Conservation (phyloP, 257 asterid genomes). For the Marsdenia floribunda region DNA sequence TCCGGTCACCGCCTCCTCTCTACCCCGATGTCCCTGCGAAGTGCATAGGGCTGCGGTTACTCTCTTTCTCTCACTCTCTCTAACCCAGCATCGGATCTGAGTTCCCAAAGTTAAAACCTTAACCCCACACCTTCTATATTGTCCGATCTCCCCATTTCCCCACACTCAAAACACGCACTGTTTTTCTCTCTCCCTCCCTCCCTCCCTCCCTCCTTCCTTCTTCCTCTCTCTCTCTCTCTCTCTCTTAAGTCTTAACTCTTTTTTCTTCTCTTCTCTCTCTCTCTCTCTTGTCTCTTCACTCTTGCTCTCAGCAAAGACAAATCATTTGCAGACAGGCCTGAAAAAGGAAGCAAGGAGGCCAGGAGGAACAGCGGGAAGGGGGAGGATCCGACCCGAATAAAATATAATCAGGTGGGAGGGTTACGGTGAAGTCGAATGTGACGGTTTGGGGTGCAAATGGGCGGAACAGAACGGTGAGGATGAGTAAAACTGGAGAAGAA, state of each 20-base stretch:
- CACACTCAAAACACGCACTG: conserved; percentile 17
- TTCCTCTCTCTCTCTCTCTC: background rate
- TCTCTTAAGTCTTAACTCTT: no score
- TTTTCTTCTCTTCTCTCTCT: no score
- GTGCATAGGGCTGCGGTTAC: conserved; percentile 14
- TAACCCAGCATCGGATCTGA: conserved; percentile 61
- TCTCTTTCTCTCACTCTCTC: conserved; percentile 11
- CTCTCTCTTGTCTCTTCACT: background rate
- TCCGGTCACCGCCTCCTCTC: background rate
- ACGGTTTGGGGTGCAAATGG: conserved; percentile 33
- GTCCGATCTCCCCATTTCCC: conserved; percentile 57
- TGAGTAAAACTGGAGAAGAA: conserved; percentile 59
- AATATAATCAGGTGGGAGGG: conserved; percentile 23
- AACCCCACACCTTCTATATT: conserved; percentile 30
- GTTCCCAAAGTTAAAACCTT: conserved; percentile 37
- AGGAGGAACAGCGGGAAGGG: conserved; percentile 6
- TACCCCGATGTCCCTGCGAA: background rate
- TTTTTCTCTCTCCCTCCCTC: conserved; percentile 10
- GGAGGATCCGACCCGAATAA: conserved; percentile 26
- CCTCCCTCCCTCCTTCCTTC: background rate
- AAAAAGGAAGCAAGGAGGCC: background rate
- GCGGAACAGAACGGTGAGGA: conserved; percentile 34
- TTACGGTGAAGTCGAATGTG: conserved; percentile 29
- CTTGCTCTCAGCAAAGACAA: background rate
- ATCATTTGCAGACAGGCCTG: background rate